Percentiles rank a stretch among this genome's conserved stretches.
Evolutionary conservation across 805 yeast species (phyloP).

Genomic region (Sugiyamaella lignohabitans): DNA sequence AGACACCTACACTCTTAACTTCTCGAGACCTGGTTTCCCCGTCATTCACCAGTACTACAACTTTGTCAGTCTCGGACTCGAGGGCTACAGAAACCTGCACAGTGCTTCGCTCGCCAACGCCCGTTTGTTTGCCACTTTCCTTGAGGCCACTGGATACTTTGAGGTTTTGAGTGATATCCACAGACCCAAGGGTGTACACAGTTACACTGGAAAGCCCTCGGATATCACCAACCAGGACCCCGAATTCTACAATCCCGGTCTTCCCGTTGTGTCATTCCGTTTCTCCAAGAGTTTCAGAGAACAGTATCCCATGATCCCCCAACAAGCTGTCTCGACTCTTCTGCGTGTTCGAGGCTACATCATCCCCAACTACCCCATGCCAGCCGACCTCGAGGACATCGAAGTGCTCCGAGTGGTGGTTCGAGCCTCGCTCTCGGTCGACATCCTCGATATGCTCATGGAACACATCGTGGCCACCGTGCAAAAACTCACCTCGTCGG

Average conservation of each 20-base stretch:
- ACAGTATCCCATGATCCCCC: conserved; percentile 75
- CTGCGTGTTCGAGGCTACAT: conserved; percentile 80
- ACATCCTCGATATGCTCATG: conserved; percentile 57
- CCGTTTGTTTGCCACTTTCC: conserved; percentile 50
- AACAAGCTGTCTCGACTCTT: conserved; percentile 62
- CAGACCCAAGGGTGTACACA: conserved; percentile 40
- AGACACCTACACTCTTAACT: conserved; percentile 79
- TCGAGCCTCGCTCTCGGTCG: conserved; percentile 59
- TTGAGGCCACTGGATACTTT: conserved; percentile 60
- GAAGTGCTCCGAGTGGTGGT: conserved; percentile 85
- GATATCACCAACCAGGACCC: conserved; percentile 13
- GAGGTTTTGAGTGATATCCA: conserved; percentile 76
- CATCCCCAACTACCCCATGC: conserved; percentile 82
- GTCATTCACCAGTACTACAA: conserved; percentile 83
- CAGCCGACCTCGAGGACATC: conserved; percentile 46
- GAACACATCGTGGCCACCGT: conserved; percentile 49
- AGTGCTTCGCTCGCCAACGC: conserved; percentile 64
- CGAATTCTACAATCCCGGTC: conserved; percentile 57
- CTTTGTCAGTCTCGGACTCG: conserved; percentile 60
- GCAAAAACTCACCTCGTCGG: conserved; percentile 47
- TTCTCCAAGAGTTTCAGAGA: conserved; percentile 52
- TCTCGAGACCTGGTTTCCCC: conserved; percentile 89
- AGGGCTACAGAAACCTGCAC: conserved; percentile 64
- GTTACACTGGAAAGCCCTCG: conserved; percentile 15
- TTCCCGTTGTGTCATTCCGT: conserved; percentile 86